Base-by-base conservation (phyloP, 345 rosid species). In the Gossypium anomalum region DNA sequence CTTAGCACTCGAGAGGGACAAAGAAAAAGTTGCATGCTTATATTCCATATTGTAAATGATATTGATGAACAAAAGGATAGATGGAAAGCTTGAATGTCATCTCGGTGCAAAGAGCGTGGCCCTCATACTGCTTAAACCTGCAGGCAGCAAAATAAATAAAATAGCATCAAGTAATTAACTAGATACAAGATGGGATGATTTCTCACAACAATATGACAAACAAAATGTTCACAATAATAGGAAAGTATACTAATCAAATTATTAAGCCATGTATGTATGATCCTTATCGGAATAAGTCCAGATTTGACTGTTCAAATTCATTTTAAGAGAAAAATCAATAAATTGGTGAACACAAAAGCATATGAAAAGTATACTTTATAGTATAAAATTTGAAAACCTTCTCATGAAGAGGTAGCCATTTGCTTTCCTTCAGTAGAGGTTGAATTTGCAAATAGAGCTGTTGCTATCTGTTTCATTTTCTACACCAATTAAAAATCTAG, bases 401-500 rank as follows among this genome's bases (percentile, higher is more conserved):
- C 98, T 85, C 94, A 86, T 90, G 89, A 98, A 93, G 78, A 95
- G 98, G 84, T 84, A 95, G 68, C 99, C 99, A 79, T 93, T 95
- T 63, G 98, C 85, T 90, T 93, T 81, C 98, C 99, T 75, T 93
- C 98, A 0, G 96, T 90, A 69, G 93, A 95, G 78, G 99, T 96
- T 65, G 99, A 95, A 83, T 95, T 95, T 6, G 97, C 98, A 89
- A 95, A 93, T 45, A 93, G 81, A 75, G 97, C 98, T 1, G 98
- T 93, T 77, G 98, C 99, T 82, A 95, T 90, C 98, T 95, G 96
- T 88, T 84, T 56, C 66, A 77, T 82, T 70, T 73, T 65, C 25
- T 55, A 41, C 63, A 74, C 27, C 14, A 64, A 80, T 84, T 60
- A 88, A 82, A 76, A 75, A 76, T 64, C 73, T 47, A 19, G 22